These are phyloP conservation scores for Coemansia sp. DNA, from an alignment of 192 early-diverging fungal genomes.

Conservation along the genomic window DNA sequence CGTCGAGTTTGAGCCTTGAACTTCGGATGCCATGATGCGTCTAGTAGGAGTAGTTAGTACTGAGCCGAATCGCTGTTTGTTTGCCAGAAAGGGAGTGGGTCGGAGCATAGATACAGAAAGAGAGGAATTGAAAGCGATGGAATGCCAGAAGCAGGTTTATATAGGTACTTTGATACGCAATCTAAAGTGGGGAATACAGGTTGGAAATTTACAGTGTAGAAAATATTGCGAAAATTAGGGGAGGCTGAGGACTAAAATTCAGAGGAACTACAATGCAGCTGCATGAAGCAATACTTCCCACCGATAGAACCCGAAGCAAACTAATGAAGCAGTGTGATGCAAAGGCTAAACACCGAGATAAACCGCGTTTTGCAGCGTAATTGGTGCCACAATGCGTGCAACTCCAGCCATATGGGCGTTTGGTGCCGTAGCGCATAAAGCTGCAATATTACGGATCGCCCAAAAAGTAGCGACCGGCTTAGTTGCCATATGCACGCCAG, in stretches of 20 bases:
- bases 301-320: too few relatives aligned
- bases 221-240: not conserved
- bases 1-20: not conserved
- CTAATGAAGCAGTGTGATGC: too few relatives aligned
- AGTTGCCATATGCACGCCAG: not conserved
- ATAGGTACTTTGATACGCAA: not conserved
- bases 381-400: too few relatives aligned
- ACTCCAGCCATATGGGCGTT: too few relatives aligned
- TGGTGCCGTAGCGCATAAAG: not conserved
- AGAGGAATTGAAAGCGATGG: not conserved
- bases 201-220: not conserved
- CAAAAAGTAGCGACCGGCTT: not conserved
- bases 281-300: too few relatives aligned
- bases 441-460: not conserved
- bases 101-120: constrained; percentile 20
- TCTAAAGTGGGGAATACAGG: not conserved
- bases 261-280: not conserved
- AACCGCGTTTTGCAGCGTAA: too few relatives aligned
- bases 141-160: not conserved
- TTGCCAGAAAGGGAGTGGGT: constrained; percentile 20
- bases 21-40: constrained; percentile 23
- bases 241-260: not conserved
- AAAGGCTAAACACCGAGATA: too few relatives aligned
- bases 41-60: constrained; percentile 21
- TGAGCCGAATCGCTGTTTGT: constrained; percentile 31